Conservation (phyloP, 306 rosid genomes). For the Medicago lupulina region DNA sequence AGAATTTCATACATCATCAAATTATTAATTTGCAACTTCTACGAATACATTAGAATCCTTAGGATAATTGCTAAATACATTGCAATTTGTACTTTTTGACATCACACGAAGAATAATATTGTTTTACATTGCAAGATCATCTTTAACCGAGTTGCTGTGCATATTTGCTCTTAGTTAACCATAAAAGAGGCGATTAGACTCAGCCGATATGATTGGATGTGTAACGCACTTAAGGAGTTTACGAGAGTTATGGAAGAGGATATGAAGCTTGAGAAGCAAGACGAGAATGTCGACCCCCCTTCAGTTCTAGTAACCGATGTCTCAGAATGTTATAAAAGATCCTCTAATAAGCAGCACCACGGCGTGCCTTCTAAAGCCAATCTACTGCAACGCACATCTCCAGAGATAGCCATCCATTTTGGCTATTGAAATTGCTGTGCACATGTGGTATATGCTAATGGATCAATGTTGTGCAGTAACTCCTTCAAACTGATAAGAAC, state of each 20-base stretch:
- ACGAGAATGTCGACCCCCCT: slow-evolving; percentile 31
- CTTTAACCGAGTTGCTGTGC: slow-evolving; percentile 29
- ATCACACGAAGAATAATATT: neutral
- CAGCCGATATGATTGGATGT: slow-evolving; percentile 92
- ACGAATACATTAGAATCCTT: slow-evolving; percentile 18
- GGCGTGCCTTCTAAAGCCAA: slow-evolving; percentile 44
- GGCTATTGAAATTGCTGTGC: slow-evolving; percentile 44
- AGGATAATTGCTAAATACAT: neutral
- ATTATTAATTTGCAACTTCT: slow-evolving; percentile 45
- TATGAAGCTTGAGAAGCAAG: slow-evolving; percentile 30
- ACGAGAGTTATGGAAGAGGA: slow-evolving; percentile 59
- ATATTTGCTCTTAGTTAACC: slow-evolving; percentile 53
- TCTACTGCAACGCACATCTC: slow-evolving; percentile 45
- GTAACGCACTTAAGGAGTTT: slow-evolving; percentile 68
- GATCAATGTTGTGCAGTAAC: slow-evolving; percentile 31
- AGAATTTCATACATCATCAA: slow-evolving; percentile 17
- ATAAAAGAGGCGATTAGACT: slow-evolving; percentile 68
- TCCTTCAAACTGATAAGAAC: slow-evolving; percentile 48
- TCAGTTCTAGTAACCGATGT: slow-evolving; percentile 42
- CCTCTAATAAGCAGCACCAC: slow-evolving; percentile 50
- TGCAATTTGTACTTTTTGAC: neutral
- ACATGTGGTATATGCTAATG: neutral
- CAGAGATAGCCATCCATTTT: slow-evolving; percentile 54
- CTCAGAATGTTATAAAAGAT: slow-evolving; percentile 53
- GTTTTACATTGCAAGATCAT: neutral